phyloP scores from a whole-genome alignment of 106 monocot genomes.

The Agapanthus africanus region DNA sequence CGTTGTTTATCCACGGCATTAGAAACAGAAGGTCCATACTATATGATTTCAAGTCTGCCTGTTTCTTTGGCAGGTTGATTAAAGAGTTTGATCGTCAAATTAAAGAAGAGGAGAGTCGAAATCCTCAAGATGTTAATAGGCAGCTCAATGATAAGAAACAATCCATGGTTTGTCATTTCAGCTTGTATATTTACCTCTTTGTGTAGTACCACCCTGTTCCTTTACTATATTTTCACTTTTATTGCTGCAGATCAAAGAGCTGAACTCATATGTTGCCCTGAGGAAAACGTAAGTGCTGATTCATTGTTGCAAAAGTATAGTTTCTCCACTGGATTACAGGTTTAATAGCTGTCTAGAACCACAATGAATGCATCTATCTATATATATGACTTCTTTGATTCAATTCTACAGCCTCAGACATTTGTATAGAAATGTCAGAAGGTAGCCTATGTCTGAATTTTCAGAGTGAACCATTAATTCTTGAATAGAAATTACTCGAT shows the following conservation, averaged over 20 bases:
- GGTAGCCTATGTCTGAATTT: too few species aligned
- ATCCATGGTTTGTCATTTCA: slow-evolving; percentile 62
- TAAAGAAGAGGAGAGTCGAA: slow-evolving; percentile 78
- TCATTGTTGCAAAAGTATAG: neutral
- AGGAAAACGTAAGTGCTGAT: slow-evolving; percentile 85
- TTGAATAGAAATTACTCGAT: too few species aligned
- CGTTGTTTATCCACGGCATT: neutral
- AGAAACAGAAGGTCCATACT: neutral
- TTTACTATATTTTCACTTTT: slow-evolving; percentile 1
- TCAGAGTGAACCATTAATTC: too few species aligned
- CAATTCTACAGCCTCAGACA: too few species aligned
- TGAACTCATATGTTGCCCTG: slow-evolving; percentile 89
- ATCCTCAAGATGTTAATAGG: slow-evolving; percentile 59
- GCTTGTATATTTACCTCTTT: neutral
- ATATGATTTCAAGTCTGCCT: neutral
- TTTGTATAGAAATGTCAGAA: too few species aligned
- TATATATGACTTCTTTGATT: too few species aligned
- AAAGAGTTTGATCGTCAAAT: slow-evolving; percentile 96
- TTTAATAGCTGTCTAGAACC: too few species aligned
- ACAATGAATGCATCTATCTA: too few species aligned
- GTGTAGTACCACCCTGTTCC: neutral
- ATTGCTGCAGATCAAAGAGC: slow-evolving; percentile 82
- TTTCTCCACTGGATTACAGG: neutral
- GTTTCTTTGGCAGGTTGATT: slow-evolving; percentile 47
- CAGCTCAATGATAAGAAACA: slow-evolving; percentile 93